These are phyloP conservation scores for Colletotrichum sp. DNA, from an alignment of 2,329 filamentous ascomycete species.

Conservation along the genomic window DNA sequence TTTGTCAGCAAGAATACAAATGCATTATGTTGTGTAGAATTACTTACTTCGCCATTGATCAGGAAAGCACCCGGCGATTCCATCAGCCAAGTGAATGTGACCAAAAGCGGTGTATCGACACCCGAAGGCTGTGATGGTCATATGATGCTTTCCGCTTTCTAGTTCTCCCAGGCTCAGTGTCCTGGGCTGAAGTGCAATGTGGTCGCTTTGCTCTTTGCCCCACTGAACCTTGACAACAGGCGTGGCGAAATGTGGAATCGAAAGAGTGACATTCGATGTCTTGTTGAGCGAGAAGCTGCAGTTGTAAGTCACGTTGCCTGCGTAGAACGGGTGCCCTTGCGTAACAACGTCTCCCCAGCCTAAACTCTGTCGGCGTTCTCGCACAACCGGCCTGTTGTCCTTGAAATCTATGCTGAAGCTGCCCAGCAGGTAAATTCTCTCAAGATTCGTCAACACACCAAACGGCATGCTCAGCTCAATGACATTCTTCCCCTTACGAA, in stretches of 20 bases:
- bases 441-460: slow-evolving; percentile 30
- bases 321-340: slow-evolving; percentile 28
- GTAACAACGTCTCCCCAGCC: slow-evolving; percentile 29
- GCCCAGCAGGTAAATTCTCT: slow-evolving; percentile 33
- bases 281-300: not conserved
- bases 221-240: slow-evolving; percentile 10
- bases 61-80: not conserved
- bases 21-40: rapidly evolving
- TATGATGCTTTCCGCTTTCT: not conserved
- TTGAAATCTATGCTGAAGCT: slow-evolving; percentile 27
- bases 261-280: not conserved
- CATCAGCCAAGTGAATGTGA: not conserved
- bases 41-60: slow-evolving; percentile 2
- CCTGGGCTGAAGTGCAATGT: slow-evolving; percentile 7
- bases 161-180: not conserved
- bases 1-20: not conserved
- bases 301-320: slow-evolving; percentile 26
- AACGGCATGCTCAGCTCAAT: slow-evolving; percentile 29
- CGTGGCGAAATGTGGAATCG: slow-evolving; percentile 2
- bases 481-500: slow-evolving; percentile 26
- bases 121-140: slow-evolving; percentile 5
- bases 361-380: not conserved
- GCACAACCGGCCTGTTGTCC: not conserved
- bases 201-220: not conserved
- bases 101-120: slow-evolving; percentile 12